Percentiles rank a stretch among this genome's conserved stretches.
These are phyloP conservation scores for Rhodomyrtus psidioides DNA, from an alignment of 441 rosid genomes.

Conservation along the genomic window DNA sequence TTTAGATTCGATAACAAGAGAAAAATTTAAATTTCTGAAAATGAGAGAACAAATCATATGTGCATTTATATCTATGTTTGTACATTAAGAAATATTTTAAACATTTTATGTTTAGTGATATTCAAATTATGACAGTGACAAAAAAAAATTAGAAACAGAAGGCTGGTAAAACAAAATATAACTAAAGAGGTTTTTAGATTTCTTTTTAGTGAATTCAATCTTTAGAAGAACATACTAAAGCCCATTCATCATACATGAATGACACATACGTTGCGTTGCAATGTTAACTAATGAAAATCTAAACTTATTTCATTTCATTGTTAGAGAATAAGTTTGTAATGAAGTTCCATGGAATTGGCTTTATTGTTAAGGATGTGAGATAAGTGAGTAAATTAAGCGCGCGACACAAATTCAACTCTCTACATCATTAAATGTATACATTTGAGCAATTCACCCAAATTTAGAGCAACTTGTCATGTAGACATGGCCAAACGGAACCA, in stretches of 20 bases:
- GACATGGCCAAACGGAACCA: too few species aligned
- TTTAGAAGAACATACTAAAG: neutral
- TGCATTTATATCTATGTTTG: neutral
- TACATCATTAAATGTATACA: neutral
- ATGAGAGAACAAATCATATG: neutral
- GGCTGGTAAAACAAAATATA: neutral
- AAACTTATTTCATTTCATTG: neutral
- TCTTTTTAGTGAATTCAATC: neutral
- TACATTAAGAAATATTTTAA: neutral
- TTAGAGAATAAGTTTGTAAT: neutral
- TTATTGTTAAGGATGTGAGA: neutral
- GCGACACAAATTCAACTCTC: neutral
- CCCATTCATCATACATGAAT: neutral
- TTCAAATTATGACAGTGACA: neutral
- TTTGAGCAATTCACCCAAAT: neutral
- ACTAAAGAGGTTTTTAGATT: neutral
- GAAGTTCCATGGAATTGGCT: neutral
- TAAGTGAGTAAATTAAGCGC: neutral
- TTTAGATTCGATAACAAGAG: neutral
- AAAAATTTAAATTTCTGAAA: neutral
- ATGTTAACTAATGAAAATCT: neutral
- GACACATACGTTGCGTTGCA: neutral
- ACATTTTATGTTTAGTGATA: neutral
- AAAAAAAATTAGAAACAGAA: neutral
- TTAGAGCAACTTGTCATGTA: neutral